phyloP scores from a whole-genome alignment of 1,284 basidiomycete species.

The Veloboletus limbatus region DNA sequence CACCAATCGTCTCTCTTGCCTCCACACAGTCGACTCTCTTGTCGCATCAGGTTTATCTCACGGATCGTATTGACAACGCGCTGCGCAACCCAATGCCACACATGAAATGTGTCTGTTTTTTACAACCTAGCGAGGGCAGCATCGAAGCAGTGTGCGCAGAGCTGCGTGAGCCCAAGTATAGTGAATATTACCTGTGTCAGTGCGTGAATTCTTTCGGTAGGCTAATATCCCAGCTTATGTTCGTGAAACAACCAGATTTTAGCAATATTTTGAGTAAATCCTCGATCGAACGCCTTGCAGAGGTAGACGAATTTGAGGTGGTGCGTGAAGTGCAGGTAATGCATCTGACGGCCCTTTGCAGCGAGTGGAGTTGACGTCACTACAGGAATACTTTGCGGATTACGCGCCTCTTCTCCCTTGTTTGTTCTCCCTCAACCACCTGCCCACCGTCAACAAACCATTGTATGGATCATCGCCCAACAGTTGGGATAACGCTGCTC shows the following conservation, averaged over 20 bases:
- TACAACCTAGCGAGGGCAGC: constrained; percentile 79
- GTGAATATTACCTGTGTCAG: constrained; percentile 97
- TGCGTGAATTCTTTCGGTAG: constrained; percentile 56
- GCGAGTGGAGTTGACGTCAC: constrained; percentile 2
- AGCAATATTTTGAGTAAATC: constrained; percentile 91
- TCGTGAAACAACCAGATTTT: constrained; percentile 63
- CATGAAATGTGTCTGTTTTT: constrained; percentile 95
- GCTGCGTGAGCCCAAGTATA: constrained; percentile 87
- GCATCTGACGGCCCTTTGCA: not conserved
- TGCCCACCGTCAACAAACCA: constrained; percentile 58
- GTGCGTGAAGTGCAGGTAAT: constrained; percentile 93
- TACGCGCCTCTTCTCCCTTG: constrained; percentile 85
- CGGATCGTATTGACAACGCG: constrained; percentile 93
- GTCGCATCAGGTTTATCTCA: constrained; percentile 97
- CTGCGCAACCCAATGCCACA: constrained; percentile 89
- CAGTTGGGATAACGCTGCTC: constrained; percentile 69
- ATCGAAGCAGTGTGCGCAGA: constrained; percentile 83
- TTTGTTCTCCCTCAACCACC: constrained; percentile 86
- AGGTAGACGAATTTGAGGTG: constrained; percentile 94
- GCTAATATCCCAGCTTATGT: constrained; percentile 15
- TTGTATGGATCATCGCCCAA: constrained; percentile 69
- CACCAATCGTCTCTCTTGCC: constrained; percentile 95
- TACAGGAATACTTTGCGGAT: constrained; percentile 93
- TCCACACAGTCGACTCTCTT: constrained; percentile 93
- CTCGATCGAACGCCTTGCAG: constrained; percentile 90